Conservation (phyloP, 768 basidiomycete species). For the Panaeolus cyanescens region DNA sequence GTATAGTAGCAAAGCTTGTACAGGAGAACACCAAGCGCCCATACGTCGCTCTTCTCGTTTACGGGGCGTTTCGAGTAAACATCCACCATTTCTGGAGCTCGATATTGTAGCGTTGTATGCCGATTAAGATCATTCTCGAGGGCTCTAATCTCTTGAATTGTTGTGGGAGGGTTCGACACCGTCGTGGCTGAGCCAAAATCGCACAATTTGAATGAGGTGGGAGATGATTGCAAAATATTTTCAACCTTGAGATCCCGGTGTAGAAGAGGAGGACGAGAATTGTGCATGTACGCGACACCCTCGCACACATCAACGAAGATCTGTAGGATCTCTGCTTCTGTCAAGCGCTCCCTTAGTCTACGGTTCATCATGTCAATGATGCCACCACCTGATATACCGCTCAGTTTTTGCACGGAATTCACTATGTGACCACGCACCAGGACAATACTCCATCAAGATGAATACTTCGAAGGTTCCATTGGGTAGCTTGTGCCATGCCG, state of each 20-base stretch:
- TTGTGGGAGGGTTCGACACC: constrained; percentile 74
- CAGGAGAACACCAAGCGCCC: constrained; percentile 95
- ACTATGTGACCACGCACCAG: constrained; percentile 54
- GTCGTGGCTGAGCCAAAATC: constrained; percentile 95
- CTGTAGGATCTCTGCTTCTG: constrained; percentile 94
- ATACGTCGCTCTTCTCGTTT: constrained; percentile 95
- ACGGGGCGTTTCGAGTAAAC: constrained; percentile 79
- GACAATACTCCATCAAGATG: constrained; percentile 98
- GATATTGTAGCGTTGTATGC: constrained; percentile 95
- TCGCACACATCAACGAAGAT: constrained; percentile 99
- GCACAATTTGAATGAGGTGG: constrained; percentile 90
- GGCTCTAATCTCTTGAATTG: constrained; percentile 80
- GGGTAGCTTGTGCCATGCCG: constrained; percentile 84
- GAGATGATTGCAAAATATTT: constrained; percentile 90
- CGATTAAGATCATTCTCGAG: constrained; percentile 91
- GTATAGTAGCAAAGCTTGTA: constrained; percentile 99
- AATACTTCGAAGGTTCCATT: constrained; percentile 93
- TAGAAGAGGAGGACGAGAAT: constrained; percentile 83
- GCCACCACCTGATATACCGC: constrained; percentile 71
- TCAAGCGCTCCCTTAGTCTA: constrained; percentile 89
- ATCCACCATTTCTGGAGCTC: constrained; percentile 99
- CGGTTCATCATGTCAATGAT: constrained; percentile 99
- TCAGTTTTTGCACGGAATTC: background rate
- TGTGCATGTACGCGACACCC: constrained; percentile 96
- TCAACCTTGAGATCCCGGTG: constrained; percentile 99